These are phyloP conservation scores for Graphilbum ipis-grandicollis DNA, from an alignment of 2,329 filamentous ascomycete species.

Conservation along the genomic window DNA sequence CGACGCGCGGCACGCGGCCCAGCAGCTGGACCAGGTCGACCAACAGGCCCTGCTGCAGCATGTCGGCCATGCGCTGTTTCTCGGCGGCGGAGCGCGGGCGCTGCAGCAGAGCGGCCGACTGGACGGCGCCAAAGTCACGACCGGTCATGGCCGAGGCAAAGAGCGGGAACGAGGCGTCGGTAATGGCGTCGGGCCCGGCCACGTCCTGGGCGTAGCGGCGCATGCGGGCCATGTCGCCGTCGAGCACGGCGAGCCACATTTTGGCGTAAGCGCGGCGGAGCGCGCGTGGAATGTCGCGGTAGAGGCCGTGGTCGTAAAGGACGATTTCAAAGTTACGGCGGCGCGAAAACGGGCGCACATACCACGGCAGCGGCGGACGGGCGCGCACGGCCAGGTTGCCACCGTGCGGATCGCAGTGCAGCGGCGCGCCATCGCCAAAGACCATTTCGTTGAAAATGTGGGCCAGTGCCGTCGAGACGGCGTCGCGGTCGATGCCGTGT, in stretches of 20 bases:
- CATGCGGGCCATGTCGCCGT: conserved; percentile 75
- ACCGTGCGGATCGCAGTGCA: conserved; percentile 94
- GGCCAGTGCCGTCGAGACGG: conserved; percentile 80
- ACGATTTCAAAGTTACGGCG: conserved; percentile 75
- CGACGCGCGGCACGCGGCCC: conserved; percentile 76
- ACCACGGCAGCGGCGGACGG: not conserved
- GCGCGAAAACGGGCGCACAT: not conserved
- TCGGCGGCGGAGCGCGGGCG: conserved; percentile 52
- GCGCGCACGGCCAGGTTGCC: conserved; percentile 76
- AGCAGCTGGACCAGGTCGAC: conserved; percentile 78
- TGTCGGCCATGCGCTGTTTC: conserved; percentile 70
- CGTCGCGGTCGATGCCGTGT: conserved; percentile 80
- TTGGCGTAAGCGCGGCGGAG: conserved; percentile 82
- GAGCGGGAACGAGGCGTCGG: conserved; percentile 63
- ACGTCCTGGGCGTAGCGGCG: conserved; percentile 77
- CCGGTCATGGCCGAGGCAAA: conserved; percentile 96
- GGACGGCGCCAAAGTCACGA: conserved; percentile 68
- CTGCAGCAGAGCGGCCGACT: conserved; percentile 28
- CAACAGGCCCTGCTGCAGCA: conserved; percentile 74
- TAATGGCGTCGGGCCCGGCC: conserved; percentile 58
- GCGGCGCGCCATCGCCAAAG: conserved; percentile 70
- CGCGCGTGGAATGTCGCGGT: conserved; percentile 70
- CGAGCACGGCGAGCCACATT: conserved; percentile 91
- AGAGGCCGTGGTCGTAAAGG: conserved; percentile 91
- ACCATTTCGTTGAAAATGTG: conserved; percentile 99